Evolutionary conservation across 2,329 filamentous ascomycete species (phyloP).

Genomic region (Cladophialophora exuberans): DNA sequence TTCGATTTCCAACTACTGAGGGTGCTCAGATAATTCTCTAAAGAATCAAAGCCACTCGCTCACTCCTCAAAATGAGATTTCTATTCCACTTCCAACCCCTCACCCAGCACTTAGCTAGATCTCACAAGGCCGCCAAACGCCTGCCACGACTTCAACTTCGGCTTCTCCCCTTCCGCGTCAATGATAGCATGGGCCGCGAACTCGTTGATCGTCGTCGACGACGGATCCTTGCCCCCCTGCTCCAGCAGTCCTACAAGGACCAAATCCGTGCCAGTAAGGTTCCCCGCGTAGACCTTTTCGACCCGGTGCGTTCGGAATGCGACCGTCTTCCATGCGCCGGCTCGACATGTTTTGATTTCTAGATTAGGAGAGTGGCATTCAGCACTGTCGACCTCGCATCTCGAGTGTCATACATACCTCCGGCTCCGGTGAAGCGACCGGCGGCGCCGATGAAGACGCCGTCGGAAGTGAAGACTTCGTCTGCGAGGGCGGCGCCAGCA

Average conservation of each 20-base stretch:
- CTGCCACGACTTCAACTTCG: too few relatives aligned
- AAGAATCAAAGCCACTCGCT: too few relatives aligned
- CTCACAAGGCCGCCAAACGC: too few relatives aligned
- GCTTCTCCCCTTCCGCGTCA: too few relatives aligned
- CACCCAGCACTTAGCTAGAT: too few relatives aligned
- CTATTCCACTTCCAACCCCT: too few relatives aligned
- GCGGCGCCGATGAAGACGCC: neutral
- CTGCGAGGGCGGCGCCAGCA: neutral
- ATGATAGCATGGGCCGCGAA: too few relatives aligned
- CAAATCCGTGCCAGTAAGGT: neutral
- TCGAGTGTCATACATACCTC: neutral
- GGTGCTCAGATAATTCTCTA: too few relatives aligned
- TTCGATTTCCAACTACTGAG: too few relatives aligned
- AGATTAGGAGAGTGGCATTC: neutral
- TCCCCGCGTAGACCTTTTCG: neutral
- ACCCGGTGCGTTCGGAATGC: neutral
- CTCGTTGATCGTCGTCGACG: too few relatives aligned
- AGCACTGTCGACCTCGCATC: neutral
- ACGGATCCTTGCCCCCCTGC: neutral
- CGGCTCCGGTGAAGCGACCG: neutral
- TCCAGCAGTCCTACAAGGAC: neutral
- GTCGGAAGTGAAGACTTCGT: constrained; percentile 1
- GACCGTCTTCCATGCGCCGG: neutral
- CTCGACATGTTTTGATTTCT: neutral
- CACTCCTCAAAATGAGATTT: too few relatives aligned